Evolutionary conservation across 805 yeast genomes (phyloP).

Genomic region (Barnettozyma californica): DNA sequence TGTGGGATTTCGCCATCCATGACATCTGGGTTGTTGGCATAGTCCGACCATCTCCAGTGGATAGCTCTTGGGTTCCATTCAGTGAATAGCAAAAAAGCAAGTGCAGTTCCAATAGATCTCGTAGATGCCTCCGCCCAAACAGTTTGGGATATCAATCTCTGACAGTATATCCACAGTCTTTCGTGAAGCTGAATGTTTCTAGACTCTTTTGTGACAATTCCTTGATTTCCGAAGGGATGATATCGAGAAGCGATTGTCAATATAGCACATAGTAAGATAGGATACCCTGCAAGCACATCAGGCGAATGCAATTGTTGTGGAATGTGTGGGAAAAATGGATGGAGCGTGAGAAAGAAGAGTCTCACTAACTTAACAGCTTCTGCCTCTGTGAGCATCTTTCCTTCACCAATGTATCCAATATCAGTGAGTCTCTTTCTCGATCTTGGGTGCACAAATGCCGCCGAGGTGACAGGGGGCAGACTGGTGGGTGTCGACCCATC

Average conservation of each 20-base stretch:
- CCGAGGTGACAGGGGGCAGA: conserved; percentile 29
- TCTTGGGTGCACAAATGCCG: conserved; percentile 29
- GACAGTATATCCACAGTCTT: conserved; percentile 79
- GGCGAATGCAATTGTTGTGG: conserved; percentile 70
- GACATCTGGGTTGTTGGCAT: conserved; percentile 56
- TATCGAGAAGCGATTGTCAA: conserved; percentile 78
- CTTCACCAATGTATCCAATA: conserved; percentile 58
- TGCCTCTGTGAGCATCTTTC: conserved; percentile 51
- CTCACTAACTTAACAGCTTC: conserved; percentile 56
- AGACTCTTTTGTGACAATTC: conserved; percentile 27
- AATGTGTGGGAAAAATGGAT: conserved; percentile 85
- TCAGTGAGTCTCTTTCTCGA: conserved; percentile 41
- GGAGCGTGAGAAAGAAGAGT: conserved; percentile 70
- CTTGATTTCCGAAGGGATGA: conserved; percentile 47
- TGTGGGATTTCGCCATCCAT: conserved; percentile 11
- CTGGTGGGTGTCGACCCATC: conserved; percentile 20
- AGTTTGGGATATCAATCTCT: conserved; percentile 72
- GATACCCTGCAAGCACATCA: conserved; percentile 65
- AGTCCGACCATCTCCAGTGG: conserved; percentile 83
- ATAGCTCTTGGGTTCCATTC: conserved; percentile 97
- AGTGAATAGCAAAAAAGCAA: conserved; percentile 77
- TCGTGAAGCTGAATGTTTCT: conserved; percentile 66
- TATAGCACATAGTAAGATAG: conserved; percentile 74
- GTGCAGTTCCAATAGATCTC: conserved; percentile 78
- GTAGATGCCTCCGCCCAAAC: conserved; percentile 94